A percentile compares a stretch with the other conserved stretches of the same genome.
phyloP scores from a whole-genome alignment of 306 rosid species.

The Luffa aegyptiaca region DNA sequence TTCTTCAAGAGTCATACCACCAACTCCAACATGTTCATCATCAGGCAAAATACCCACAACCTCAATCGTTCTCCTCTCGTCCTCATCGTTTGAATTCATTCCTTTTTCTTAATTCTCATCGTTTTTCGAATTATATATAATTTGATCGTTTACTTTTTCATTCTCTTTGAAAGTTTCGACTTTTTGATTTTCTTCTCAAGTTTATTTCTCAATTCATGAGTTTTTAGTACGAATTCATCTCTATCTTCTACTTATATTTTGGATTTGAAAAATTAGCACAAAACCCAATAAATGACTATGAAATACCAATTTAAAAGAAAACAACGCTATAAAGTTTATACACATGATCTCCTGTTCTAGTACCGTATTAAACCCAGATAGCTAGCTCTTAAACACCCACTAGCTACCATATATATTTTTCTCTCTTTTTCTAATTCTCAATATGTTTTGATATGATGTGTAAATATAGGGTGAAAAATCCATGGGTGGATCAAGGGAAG shows the following conservation, averaged over 20 bases:
- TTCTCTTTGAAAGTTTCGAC: neutral
- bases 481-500: neutral
- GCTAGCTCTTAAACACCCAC: neutral
- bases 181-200: neutral
- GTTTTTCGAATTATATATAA: neutral
- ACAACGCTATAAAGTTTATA: too few relatives aligned
- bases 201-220: neutral
- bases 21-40: conserved; percentile 17
- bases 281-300: too few relatives aligned
- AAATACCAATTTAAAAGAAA: neutral
- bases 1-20: neutral
- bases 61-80: neutral
- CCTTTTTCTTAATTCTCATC: neutral
- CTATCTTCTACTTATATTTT: too few relatives aligned
- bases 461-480: neutral
- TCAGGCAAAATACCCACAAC: conserved; percentile 33
- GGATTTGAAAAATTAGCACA: neutral
- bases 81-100: neutral
- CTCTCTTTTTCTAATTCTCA: neutral
- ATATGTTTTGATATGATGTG: neutral
- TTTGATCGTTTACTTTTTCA: neutral
- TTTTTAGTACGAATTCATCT: too few relatives aligned
- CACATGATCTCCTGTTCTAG: neutral
- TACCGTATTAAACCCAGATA: too few relatives aligned
- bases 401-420: neutral